These are phyloP conservation scores for Lentinus brumalis DNA, from an alignment of 768 basidiomycete genomes.

Conservation along the genomic window DNA sequence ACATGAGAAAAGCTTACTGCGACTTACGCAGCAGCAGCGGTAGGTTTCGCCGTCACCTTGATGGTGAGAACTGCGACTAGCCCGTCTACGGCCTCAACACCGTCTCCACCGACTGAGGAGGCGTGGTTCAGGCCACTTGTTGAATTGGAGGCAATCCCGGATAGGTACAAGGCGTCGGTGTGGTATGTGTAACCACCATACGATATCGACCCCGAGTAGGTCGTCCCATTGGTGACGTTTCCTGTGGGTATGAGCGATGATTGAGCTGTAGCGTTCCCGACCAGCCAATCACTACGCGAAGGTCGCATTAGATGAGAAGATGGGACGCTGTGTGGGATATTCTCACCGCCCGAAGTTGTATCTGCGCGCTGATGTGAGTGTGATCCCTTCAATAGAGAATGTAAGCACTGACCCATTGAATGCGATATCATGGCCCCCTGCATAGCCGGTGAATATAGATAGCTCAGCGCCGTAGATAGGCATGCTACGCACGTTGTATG, in stretches of 20 bases:
- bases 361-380: conserved; percentile 30
- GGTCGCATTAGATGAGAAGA: neutral
- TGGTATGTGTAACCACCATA: conserved; percentile 72
- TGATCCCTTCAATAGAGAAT: neutral
- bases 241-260: conserved; percentile 43
- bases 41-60: conserved; percentile 51
- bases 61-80: conserved; percentile 79
- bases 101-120: conserved; percentile 48
- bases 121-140: conserved; percentile 74
- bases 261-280: conserved; percentile 75
- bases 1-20: conserved; percentile 1
- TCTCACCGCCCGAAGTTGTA: conserved; percentile 75
- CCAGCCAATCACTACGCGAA: conserved; percentile 67
- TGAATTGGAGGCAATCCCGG: conserved; percentile 70
- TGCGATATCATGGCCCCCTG: conserved; percentile 71
- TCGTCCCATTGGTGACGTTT: conserved; percentile 56
- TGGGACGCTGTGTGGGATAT: neutral
- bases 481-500: conserved; percentile 48
- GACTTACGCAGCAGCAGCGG: conserved; percentile 19
- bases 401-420: conserved; percentile 55
- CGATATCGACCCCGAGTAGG: conserved; percentile 64
- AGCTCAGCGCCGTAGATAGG: neutral
- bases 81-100: conserved; percentile 76
- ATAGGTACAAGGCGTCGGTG: conserved; percentile 66
- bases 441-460: neutral